Conservation (phyloP, 257 asterid species). For the Solanum rostratum region DNA sequence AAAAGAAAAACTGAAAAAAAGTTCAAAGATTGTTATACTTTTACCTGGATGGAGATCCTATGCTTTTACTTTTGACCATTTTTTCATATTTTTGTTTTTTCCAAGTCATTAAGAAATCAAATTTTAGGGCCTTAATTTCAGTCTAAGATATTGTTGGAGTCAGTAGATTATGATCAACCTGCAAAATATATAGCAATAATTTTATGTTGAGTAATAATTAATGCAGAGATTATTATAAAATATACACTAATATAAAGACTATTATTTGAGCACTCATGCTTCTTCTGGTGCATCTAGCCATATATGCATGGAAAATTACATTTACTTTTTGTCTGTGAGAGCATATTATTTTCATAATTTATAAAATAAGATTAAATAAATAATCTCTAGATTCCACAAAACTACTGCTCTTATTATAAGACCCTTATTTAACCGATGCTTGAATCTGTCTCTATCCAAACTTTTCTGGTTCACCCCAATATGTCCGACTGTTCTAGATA, state of each 20-base stretch:
- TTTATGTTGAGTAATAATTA: too few relatives aligned
- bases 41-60: slow-evolving; percentile 27
- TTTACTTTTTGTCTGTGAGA: too few relatives aligned
- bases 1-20: neutral
- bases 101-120: neutral
- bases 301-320: too few relatives aligned
- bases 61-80: slow-evolving; percentile 31
- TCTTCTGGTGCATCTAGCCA: too few relatives aligned
- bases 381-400: too few relatives aligned
- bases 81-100: slow-evolving; percentile 1
- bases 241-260: neutral
- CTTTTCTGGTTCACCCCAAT: neutral
- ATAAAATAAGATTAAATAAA: too few relatives aligned
- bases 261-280: too few relatives aligned
- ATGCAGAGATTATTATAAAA: neutral
- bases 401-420: neutral
- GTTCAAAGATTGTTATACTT: neutral
- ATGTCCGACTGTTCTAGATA: neutral
- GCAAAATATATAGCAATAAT: neutral
- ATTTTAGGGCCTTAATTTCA: neutral
- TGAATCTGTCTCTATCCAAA: neutral
- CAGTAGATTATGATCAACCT: neutral
- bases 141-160: neutral
- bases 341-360: too few relatives aligned
- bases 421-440: too few relatives aligned